Percentiles rank a stretch among this genome's conserved stretches.
These are phyloP conservation scores for Pigoraptor vietnamica DNA, from an alignment of 78 protist genomes.

Conservation along the genomic window DNA sequence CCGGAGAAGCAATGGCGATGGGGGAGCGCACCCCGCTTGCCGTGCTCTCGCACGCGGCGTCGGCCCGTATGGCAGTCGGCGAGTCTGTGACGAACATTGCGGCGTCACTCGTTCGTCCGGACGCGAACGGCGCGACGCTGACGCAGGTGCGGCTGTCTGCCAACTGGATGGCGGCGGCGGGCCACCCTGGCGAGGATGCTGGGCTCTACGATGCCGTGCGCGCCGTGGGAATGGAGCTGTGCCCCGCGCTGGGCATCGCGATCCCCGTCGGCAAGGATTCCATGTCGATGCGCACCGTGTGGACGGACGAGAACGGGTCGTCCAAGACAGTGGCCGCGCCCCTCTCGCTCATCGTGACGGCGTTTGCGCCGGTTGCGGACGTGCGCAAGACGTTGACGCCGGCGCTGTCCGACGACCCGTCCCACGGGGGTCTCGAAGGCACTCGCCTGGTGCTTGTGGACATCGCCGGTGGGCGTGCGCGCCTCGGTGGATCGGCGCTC, in stretches of 20 bases:
- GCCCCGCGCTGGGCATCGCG: slow-evolving; percentile 32
- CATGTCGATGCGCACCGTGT: slow-evolving; percentile 80
- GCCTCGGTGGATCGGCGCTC: slow-evolving; percentile 78
- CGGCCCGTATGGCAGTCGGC: slow-evolving; percentile 79
- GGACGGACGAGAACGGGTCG: slow-evolving; percentile 28
- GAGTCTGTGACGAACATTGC: slow-evolving; percentile 83
- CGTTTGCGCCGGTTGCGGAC: slow-evolving; percentile 71
- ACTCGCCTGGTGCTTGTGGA: slow-evolving; percentile 55
- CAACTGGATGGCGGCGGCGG: slow-evolving; percentile 94
- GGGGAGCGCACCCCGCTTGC: slow-evolving; percentile 43
- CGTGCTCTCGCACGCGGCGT: slow-evolving; percentile 61
- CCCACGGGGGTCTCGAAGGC: slow-evolving; percentile 7
- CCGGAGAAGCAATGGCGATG: slow-evolving; percentile 32
- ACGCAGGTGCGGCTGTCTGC: slow-evolving; percentile 63
- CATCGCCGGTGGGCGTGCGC: slow-evolving; percentile 47
- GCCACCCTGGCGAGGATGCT: slow-evolving; percentile 79
- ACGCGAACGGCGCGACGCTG: slow-evolving; percentile 25
- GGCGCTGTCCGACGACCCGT: slow-evolving; percentile 50
- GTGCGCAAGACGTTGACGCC: slow-evolving; percentile 77
- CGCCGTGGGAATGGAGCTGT: slow-evolving; percentile 53
- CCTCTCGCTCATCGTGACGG: slow-evolving; percentile 68
- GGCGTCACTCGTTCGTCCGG: not conserved
- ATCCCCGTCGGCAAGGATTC: slow-evolving; percentile 80
- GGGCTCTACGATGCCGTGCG: slow-evolving; percentile 73
- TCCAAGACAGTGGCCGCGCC: slow-evolving; percentile 60